These are phyloP conservation scores for Rutstroemia sp. DNA, from an alignment of 2,329 filamentous ascomycete genomes.

Conservation along the genomic window DNA sequence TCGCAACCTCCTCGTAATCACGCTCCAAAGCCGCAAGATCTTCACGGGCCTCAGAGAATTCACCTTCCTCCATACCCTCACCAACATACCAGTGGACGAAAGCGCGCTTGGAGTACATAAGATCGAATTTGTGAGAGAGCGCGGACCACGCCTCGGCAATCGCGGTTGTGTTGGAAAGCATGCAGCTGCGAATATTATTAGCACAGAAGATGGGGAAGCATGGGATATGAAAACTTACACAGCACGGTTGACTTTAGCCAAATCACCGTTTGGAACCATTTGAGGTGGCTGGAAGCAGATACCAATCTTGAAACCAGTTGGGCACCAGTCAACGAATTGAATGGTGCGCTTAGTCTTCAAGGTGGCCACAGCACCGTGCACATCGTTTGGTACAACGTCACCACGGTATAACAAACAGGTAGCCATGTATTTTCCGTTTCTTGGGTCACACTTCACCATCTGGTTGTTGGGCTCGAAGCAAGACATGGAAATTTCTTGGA, in stretches of 20 bases:
- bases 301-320: constrained; percentile 61
- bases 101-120: constrained; percentile 63
- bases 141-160: constrained; percentile 59
- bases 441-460: constrained; percentile 60
- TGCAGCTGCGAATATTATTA: constrained; percentile 36
- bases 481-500: constrained; percentile 39
- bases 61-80: constrained; percentile 64
- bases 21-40: constrained; percentile 58
- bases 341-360: constrained; percentile 58
- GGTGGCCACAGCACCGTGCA: constrained; percentile 47
- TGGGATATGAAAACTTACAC: constrained; percentile 26
- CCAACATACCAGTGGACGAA: constrained; percentile 67
- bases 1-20: constrained; percentile 58
- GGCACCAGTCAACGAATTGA: constrained; percentile 59
- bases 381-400: constrained; percentile 57
- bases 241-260: constrained; percentile 45
- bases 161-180: constrained; percentile 61
- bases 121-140: constrained; percentile 60
- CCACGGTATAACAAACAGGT: constrained; percentile 59
- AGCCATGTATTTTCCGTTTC: constrained; percentile 63
- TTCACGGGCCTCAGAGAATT: constrained; percentile 59
- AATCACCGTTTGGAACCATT: constrained; percentile 42
- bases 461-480: constrained; percentile 62
- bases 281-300: constrained; percentile 58
- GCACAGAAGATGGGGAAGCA: too few relatives aligned